A percentile compares a stretch with the other conserved stretches of the same genome.
Evolutionary conservation across 1,284 basidiomycete genomes (phyloP).

Genomic region (Cryptococcus depauperatus): DNA sequence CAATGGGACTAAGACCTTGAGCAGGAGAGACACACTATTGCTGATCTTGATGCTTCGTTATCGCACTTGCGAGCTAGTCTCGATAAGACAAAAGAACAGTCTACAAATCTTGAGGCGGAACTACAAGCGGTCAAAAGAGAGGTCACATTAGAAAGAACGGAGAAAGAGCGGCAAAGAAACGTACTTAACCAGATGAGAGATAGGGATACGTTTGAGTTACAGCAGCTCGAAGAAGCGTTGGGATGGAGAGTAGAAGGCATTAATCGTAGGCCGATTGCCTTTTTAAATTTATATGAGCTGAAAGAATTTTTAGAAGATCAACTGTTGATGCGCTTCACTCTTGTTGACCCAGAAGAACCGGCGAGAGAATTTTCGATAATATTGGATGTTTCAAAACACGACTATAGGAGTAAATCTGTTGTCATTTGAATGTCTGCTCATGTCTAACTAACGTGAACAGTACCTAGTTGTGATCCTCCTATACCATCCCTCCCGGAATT

Average conservation of each 20-base stretch:
- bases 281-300: background rate
- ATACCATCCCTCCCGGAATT: constrained; percentile 31
- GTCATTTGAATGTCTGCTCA: constrained; percentile 52
- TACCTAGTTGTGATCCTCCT: constrained; percentile 39
- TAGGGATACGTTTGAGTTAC: constrained; percentile 53
- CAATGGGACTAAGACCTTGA: constrained; percentile 26
- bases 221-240: constrained; percentile 54
- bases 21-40: constrained; percentile 28
- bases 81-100: constrained; percentile 28
- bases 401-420: too few species aligned
- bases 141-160: constrained; percentile 43
- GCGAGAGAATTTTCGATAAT: constrained; percentile 65
- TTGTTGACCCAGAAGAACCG: constrained; percentile 55
- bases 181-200: constrained; percentile 56
- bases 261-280: constrained; percentile 46
- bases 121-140: constrained; percentile 23
- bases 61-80: constrained; percentile 30
- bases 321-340: constrained; percentile 63
- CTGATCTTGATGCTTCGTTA: constrained; percentile 28
- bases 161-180: constrained; percentile 60
- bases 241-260: constrained; percentile 66
- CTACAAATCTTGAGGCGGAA: constrained; percentile 30
- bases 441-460: constrained; percentile 12
- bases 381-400: constrained; percentile 57
- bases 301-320: constrained; percentile 49